Percentiles rank a stretch among this genome's conserved stretches.
phyloP scores from a whole-genome alignment of 1,284 basidiomycete species.

The Athelia sp. region DNA sequence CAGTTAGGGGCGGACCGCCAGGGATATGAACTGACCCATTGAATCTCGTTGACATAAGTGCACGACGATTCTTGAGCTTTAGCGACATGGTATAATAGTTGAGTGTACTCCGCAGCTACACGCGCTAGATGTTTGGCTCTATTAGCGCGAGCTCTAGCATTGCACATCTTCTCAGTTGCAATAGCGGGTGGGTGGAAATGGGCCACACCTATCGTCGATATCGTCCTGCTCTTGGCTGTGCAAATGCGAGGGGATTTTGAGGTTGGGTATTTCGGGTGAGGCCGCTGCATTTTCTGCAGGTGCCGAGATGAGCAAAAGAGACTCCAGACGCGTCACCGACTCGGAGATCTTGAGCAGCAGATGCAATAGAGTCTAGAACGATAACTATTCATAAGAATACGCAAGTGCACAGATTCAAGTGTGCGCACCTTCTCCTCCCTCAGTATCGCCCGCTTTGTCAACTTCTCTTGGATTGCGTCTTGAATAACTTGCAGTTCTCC shows the following conservation, averaged over 20 bases:
- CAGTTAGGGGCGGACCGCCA: slow-evolving; percentile 8
- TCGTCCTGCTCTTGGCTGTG: slow-evolving; percentile 21
- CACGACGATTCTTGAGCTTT: slow-evolving; percentile 78
- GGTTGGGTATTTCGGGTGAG: slow-evolving; percentile 23
- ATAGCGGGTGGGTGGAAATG: slow-evolving; percentile 5
- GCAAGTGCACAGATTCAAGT: neutral
- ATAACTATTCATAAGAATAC: slow-evolving; percentile 4
- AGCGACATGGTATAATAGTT: slow-evolving; percentile 84
- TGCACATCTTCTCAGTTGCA: slow-evolving; percentile 15
- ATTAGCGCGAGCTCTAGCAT: slow-evolving; percentile 49
- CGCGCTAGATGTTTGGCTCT: slow-evolving; percentile 81
- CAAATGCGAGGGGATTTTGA: slow-evolving; percentile 23
- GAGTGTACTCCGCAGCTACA: slow-evolving; percentile 86
- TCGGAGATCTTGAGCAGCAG: slow-evolving; percentile 87
- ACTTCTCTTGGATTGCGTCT: slow-evolving; percentile 69
- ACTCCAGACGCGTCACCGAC: slow-evolving; percentile 78
- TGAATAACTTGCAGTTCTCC: slow-evolving; percentile 62
- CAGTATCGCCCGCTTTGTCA: slow-evolving; percentile 68
- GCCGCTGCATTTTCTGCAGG: slow-evolving; percentile 38
- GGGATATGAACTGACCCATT: slow-evolving; percentile 71
- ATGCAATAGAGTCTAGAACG: slow-evolving; percentile 67
- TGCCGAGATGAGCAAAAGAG: slow-evolving; percentile 63
- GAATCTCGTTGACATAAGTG: slow-evolving; percentile 74
- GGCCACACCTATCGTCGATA: slow-evolving; percentile 32
- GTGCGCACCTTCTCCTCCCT: slow-evolving; percentile 77